Percentiles rank a stretch among this genome's conserved stretches.
phyloP scores from a whole-genome alignment of 2,329 filamentous ascomycete genomes.

The Epichloe typhina region DNA sequence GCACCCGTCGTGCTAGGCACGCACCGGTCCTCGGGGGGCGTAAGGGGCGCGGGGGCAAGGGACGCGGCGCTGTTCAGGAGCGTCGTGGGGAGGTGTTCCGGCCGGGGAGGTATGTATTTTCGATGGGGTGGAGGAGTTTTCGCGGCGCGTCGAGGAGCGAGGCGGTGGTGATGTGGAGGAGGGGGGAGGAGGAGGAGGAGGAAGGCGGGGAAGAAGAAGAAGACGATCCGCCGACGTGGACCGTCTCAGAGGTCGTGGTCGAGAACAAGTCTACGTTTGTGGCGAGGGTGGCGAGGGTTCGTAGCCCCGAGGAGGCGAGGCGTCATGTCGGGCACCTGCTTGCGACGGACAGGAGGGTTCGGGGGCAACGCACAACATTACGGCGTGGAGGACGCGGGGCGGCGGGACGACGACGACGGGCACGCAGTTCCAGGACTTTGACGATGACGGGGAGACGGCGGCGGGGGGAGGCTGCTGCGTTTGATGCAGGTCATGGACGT shows the following conservation, averaged over 20 bases:
- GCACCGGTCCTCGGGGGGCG: conserved; percentile 64
- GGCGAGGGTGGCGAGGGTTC: conserved; percentile 58
- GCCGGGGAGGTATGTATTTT: conserved; percentile 76
- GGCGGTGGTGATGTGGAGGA: conserved; percentile 24
- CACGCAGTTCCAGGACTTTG: conserved; percentile 65
- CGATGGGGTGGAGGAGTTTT: conserved; percentile 72
- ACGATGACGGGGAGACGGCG: conserved; percentile 96
- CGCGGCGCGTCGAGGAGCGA: conserved; percentile 25
- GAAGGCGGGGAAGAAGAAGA: neutral
- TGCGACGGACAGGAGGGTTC: conserved; percentile 68
- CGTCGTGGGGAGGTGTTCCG: conserved; percentile 56
- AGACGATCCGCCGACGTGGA: conserved; percentile 43
- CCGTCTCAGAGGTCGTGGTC: conserved; percentile 55
- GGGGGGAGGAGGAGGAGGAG: conserved; percentile 22
- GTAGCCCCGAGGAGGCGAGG: conserved; percentile 50
- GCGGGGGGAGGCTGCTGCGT: conserved; percentile 74
- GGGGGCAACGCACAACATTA: conserved; percentile 94
- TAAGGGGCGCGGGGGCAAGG: conserved; percentile 57
- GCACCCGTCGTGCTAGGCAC: conserved; percentile 65
- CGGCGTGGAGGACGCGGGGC: conserved; percentile 73
- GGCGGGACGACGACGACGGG: conserved; percentile 2
- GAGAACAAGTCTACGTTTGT: conserved; percentile 86
- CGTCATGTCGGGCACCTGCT: conserved; percentile 62
- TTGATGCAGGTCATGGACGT: conserved; percentile 90
- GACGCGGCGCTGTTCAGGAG: conserved; percentile 57